A percentile compares a stretch with the other conserved stretches of the same genome.
Conservation (phyloP, 1,284 basidiomycete genomes). For the Hemileccinum hortonii region DNA sequence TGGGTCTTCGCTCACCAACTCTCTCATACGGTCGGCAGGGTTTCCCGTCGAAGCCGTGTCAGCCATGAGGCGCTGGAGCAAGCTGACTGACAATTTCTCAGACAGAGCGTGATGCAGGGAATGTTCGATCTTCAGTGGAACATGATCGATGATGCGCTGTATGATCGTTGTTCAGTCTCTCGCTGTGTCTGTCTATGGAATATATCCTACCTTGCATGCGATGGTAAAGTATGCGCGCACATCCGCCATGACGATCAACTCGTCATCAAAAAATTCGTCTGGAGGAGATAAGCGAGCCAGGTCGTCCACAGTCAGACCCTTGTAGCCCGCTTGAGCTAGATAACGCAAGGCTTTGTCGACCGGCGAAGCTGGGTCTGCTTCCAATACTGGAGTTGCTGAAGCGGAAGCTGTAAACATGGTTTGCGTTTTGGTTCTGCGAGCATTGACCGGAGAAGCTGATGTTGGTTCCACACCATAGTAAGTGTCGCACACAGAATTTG, state of each 20-base stretch:
- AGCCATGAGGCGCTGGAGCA: conserved; percentile 40
- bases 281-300: conserved; percentile 17
- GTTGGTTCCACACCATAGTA: too few species aligned
- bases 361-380: neutral
- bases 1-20: conserved; percentile 48
- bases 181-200: neutral
- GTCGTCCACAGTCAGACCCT: conserved; percentile 16
- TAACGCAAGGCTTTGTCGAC: conserved; percentile 12
- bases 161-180: neutral
- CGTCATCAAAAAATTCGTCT: conserved; percentile 34
- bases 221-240: conserved; percentile 55
- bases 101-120: conserved; percentile 45
- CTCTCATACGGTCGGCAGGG: conserved; percentile 30
- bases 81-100: conserved; percentile 35
- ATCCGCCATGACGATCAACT: conserved; percentile 48
- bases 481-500: too few species aligned
- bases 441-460: too few species aligned
- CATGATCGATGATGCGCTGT: conserved; percentile 55
- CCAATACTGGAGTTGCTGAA: too few species aligned
- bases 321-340: conserved; percentile 26
- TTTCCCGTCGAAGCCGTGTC: conserved; percentile 11
- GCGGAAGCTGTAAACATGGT: too few species aligned
- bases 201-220: conserved; percentile 41
- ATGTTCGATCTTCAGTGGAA: conserved; percentile 53
- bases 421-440: too few species aligned